Base-by-base conservation (phyloP, 2,329 filamentous ascomycete genomes). In the Podosphaera aphanis region DNA sequence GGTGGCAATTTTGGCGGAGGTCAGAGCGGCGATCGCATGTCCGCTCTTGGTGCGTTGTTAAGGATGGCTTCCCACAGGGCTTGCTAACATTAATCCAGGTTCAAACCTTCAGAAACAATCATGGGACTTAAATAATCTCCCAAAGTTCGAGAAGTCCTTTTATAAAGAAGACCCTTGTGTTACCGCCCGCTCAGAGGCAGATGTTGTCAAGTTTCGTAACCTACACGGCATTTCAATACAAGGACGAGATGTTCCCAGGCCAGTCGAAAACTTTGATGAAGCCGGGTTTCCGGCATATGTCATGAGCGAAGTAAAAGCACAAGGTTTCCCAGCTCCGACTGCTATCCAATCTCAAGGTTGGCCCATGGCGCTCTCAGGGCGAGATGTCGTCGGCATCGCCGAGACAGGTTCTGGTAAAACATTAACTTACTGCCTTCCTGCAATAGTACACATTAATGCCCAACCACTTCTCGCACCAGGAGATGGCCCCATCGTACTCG, bases 321-420 rank as follows among this genome's bases (percentile, higher is more conserved):
- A 95, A 66, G 90, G 90, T 39, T 98, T 98, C 66, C 75, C 81
- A 51, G 80, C 79, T 46, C 90, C 90, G 35, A 98, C 90, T 37
- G 79, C 90, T 52, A 95, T 98, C 63, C 90, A 98, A 66, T 92
- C 88, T 16, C 90, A 95, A 63, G 90, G 90, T 52, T 95, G 90
- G 90, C 90, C 90, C 51, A 95, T 95, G 90, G 86, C 90, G 60
- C 77, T 98, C 44, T 92, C 88, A 55, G 90, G 90, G 67, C 88
- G 90, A 56, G 90, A 98, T 62, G 88, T 95, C 49, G 88, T 95
- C 58, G 90, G 90, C 77, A 93, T 98, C 67, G 90, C 90, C 58
- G 90, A 98, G 71, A 98, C 90, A 49, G 90, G 90, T 63, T 98
- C 90, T 53, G 90, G 90, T 71, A 98, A 98, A 79, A 98, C 90